Evolutionary conservation across 768 basidiomycete species (phyloP).

Genomic region (Lactarius quietus): DNA sequence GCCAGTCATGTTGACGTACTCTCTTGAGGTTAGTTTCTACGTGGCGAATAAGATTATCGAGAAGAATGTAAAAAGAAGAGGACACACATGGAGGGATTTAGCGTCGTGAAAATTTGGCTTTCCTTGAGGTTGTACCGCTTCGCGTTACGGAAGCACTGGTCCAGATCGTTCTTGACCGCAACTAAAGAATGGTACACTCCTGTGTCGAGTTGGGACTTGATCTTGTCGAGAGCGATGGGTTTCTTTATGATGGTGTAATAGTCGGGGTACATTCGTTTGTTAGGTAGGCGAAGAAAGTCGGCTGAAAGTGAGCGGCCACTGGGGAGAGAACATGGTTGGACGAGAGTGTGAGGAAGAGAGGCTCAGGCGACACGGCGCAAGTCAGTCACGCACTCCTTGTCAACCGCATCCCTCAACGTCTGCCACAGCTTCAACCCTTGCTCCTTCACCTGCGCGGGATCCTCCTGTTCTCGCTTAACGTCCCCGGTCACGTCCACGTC

Average conservation of each 20-base stretch:
- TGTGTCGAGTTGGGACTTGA: conserved; percentile 71
- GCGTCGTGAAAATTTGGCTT: conserved; percentile 78
- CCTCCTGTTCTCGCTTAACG: conserved; percentile 30
- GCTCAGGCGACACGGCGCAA: conserved; percentile 31
- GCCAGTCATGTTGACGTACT: conserved; percentile 46
- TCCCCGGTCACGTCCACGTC: conserved; percentile 35
- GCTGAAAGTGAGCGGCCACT: conserved; percentile 63
- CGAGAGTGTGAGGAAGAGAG: conserved; percentile 28
- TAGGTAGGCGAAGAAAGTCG: conserved; percentile 66
- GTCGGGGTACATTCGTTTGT: conserved; percentile 75
- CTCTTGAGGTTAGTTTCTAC: conserved; percentile 48
- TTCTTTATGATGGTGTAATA: conserved; percentile 78
- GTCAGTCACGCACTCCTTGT: conserved; percentile 78
- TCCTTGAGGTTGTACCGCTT: conserved; percentile 80
- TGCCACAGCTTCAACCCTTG: conserved; percentile 72
- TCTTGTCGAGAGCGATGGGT: conserved; percentile 86
- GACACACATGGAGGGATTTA: conserved; percentile 71
- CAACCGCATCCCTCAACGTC: conserved; percentile 75
- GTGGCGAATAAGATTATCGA: conserved; percentile 6
- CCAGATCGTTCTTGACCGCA: conserved; percentile 66
- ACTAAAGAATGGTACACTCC: conserved; percentile 59
- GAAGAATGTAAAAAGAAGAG: not conserved
- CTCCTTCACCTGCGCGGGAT: conserved; percentile 46
- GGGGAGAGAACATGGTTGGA: conserved; percentile 23
- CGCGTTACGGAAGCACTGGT: conserved; percentile 76